These are phyloP conservation scores for Alternaria metachromatica DNA, from an alignment of 2,329 filamentous ascomycete species.

Conservation along the genomic window DNA sequence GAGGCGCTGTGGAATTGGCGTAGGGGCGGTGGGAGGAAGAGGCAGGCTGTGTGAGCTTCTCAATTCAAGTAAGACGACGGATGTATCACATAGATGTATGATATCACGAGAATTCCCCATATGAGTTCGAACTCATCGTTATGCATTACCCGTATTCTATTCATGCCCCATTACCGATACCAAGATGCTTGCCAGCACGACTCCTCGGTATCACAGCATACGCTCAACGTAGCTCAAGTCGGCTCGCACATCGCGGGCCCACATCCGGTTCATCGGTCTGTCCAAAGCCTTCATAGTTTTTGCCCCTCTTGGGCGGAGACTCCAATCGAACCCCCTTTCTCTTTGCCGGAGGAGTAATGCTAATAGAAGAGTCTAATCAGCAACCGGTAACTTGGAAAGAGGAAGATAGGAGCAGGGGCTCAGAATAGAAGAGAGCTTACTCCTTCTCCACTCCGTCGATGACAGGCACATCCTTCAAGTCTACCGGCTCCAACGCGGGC, in stretches of 20 bases:
- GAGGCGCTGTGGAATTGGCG: slow-evolving; percentile 91
- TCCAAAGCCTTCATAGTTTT: not conserved
- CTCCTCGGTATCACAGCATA: not conserved
- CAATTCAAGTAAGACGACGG: not conserved
- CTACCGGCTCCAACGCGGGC: slow-evolving; percentile 8
- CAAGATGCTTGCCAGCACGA: not conserved
- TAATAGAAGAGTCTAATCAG: not conserved
- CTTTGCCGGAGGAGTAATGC: not conserved
- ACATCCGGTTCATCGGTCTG: not conserved
- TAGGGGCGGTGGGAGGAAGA: slow-evolving; percentile 69
- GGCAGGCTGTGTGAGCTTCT: slow-evolving; percentile 56
- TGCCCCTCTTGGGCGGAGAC: not conserved
- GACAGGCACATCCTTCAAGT: slow-evolving; percentile 23
- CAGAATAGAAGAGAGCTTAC: slow-evolving; percentile 21
- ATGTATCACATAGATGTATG: not conserved
- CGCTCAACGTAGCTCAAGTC: not conserved
- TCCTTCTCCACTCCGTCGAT: slow-evolving; percentile 39
- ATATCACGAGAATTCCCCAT: not conserved
- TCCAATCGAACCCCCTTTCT: not conserved
- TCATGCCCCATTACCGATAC: not conserved
- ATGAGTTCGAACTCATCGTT: not conserved
- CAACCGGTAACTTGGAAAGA: not conserved
- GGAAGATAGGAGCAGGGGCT: not conserved
- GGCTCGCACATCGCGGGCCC: not conserved
- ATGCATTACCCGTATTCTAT: not conserved